Percentiles rank a stretch among this genome's conserved stretches.
Conservation (phyloP, 2,329 filamentous ascomycete genomes). For the Hymenoscyphus albidus region DNA sequence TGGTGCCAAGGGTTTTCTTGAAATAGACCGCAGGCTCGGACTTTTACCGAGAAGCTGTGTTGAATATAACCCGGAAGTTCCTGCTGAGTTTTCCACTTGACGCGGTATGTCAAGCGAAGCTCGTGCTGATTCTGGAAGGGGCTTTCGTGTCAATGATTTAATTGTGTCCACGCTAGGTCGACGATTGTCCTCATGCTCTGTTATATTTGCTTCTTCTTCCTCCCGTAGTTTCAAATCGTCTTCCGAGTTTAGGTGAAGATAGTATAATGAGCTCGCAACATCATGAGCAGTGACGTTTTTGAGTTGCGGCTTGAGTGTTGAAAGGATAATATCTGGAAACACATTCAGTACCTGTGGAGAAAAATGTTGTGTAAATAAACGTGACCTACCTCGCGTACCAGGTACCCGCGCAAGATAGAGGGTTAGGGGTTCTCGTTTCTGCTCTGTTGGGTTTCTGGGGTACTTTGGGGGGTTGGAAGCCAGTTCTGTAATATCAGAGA, state of each 20-base stretch:
- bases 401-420: constrained; percentile 94
- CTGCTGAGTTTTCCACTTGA: background rate
- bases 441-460: constrained; percentile 69
- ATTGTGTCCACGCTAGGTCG: constrained; percentile 6
- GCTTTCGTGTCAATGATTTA: constrained; percentile 32
- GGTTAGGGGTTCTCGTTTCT: constrained; percentile 65
- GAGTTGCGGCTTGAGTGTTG: constrained; percentile 79
- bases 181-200: constrained; percentile 11
- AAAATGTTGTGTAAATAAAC: background rate
- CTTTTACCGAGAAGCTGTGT: background rate
- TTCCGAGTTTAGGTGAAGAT: constrained; percentile 72
- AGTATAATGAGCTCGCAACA: constrained; percentile 84
- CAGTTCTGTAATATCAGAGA: constrained; percentile 73
- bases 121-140: constrained; percentile 29
- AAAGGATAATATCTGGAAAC: constrained; percentile 82
- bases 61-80: background rate
- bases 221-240: constrained; percentile 47
- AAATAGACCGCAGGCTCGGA: constrained; percentile 1
- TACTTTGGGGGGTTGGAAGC: constrained; percentile 85
- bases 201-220: constrained; percentile 22
- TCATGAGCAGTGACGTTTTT: constrained; percentile 89
- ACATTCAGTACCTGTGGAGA: constrained; percentile 12
- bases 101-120: constrained; percentile 25
- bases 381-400: constrained; percentile 70
- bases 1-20: constrained; percentile 21